Conservation (phyloP, 2,329 filamentous ascomycete species). For the Penicillium sp. region DNA sequence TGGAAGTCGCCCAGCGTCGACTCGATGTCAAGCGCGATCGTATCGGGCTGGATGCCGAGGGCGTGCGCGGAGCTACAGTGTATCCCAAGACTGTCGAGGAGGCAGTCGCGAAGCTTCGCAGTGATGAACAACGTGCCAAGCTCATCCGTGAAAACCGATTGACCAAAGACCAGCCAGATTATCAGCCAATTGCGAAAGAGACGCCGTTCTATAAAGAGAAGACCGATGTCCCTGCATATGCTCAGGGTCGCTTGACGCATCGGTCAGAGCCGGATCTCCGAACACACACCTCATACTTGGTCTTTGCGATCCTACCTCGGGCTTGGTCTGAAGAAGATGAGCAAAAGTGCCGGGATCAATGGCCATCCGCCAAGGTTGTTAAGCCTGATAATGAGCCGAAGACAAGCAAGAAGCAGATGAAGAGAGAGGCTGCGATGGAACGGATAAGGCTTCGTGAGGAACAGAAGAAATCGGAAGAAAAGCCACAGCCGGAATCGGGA, state of each 20-base stretch:
- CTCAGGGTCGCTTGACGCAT: conserved; percentile 74
- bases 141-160: conserved; percentile 55
- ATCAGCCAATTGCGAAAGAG: conserved; percentile 20
- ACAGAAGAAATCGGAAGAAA: conserved; percentile 15
- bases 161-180: conserved; percentile 23
- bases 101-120: conserved; percentile 68
- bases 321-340: conserved; percentile 86
- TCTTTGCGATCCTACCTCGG: conserved; percentile 85
- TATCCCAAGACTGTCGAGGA: conserved; percentile 70
- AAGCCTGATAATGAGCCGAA: conserved; percentile 22
- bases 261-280: conserved; percentile 85
- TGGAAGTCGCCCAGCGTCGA: conserved; percentile 76
- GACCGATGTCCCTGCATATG: conserved; percentile 55
- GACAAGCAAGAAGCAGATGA: conserved; percentile 42
- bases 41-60: conserved; percentile 69
- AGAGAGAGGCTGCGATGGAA: conserved; percentile 49
- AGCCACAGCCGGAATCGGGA: background rate
- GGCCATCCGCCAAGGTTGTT: conserved; percentile 59
- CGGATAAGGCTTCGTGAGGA: conserved; percentile 11
- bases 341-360: conserved; percentile 60
- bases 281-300: conserved; percentile 94
- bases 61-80: conserved; percentile 63
- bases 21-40: conserved; percentile 81
- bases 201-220: conserved; percentile 28
- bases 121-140: conserved; percentile 68